Conservation (phyloP, 2,329 filamentous ascomycete genomes). For the Fusarium sublunatum region DNA sequence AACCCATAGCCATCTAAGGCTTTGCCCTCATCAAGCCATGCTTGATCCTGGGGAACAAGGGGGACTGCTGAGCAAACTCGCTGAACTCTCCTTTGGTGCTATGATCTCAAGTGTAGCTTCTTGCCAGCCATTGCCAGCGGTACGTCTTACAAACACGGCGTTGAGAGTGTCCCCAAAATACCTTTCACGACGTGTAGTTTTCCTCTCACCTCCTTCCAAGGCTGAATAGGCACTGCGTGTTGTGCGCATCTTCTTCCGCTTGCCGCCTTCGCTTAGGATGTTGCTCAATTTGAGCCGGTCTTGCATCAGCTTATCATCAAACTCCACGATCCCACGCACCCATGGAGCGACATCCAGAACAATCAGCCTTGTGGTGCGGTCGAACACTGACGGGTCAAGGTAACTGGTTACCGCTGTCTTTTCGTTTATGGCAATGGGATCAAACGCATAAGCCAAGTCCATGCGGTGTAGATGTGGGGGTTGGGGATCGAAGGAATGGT, state of each 20-base stretch:
- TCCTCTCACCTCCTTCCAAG: conserved; percentile 77
- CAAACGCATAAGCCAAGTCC: conserved; percentile 70
- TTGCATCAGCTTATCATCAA: conserved; percentile 77
- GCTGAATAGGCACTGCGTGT: conserved; percentile 82
- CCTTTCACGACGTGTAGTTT: conserved; percentile 73
- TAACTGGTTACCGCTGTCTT: conserved; percentile 53
- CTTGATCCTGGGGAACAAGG: conserved; percentile 29
- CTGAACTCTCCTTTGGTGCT: conserved; percentile 27
- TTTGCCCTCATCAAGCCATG: conserved; percentile 10
- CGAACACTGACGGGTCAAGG: conserved; percentile 79
- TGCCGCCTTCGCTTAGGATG: conserved; percentile 69
- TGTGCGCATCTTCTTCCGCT: conserved; percentile 67
- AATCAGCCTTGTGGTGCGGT: conserved; percentile 74
- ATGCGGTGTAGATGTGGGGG: conserved; percentile 55
- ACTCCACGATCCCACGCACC: conserved; percentile 84
- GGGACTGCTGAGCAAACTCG: conserved; percentile 29
- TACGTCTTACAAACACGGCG: conserved; percentile 71
- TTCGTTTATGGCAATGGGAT: conserved; percentile 66
- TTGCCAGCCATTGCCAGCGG: conserved; percentile 62
- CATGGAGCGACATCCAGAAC: conserved; percentile 87
- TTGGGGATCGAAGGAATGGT: conserved; percentile 50
- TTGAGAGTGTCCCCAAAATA: conserved; percentile 77
- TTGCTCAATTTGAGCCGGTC: conserved; percentile 72
- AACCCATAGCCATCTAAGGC: conserved; percentile 1
- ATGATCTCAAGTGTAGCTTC: conserved; percentile 37